These are phyloP conservation scores for Pichia norvegensis DNA, from an alignment of 1,139 yeast genomes.

Conservation along the genomic window DNA sequence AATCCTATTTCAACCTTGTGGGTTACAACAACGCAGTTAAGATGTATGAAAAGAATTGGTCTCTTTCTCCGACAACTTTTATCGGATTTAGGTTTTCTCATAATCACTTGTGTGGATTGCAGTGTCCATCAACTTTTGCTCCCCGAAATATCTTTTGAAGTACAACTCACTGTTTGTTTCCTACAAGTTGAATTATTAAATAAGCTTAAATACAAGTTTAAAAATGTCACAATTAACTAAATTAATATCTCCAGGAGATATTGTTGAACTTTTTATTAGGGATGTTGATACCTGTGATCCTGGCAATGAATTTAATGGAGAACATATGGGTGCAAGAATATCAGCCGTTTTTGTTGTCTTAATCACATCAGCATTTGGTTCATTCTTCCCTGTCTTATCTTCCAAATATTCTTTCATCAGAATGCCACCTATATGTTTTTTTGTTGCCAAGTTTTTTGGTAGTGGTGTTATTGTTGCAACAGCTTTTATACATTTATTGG, in stretches of 20 bases:
- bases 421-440: conserved; percentile 55
- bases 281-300: conserved; percentile 15
- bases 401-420: conserved; percentile 47
- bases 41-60: no score
- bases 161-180: no score
- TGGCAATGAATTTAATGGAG: conserved; percentile 16
- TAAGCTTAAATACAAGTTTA: no score
- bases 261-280: conserved; percentile 10
- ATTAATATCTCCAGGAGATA: conserved; percentile 3
- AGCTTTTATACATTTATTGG: conserved; percentile 73
- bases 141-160: neutral
- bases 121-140: neutral
- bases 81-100: no score
- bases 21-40: no score
- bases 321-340: conserved; percentile 51
- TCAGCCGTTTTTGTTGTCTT: conserved; percentile 65
- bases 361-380: conserved; percentile 47
- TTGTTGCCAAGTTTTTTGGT: conserved; percentile 76
- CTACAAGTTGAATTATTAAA: no score
- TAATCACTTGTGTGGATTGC: no score
- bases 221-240: neutral
- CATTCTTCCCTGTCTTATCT: conserved; percentile 53
- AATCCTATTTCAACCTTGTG: no score
- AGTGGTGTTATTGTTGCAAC: conserved; percentile 90
- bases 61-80: no score